These are phyloP conservation scores for Magnolia changhungtana DNA, from an alignment of 164 flowering plant species.

Conservation along the genomic window DNA sequence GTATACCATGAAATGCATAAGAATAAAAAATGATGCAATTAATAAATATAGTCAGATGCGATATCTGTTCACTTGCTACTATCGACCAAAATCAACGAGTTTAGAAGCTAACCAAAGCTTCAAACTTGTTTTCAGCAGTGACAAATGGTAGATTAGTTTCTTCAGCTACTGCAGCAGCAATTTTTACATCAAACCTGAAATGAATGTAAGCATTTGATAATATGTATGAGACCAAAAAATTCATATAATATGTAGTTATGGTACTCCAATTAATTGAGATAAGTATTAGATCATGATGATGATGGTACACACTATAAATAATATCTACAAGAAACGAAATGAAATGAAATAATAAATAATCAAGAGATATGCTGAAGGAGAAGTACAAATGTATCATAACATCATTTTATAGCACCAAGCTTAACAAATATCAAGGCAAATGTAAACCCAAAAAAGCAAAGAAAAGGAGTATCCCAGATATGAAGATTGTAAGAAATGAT, in stretches of 20 bases:
- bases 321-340: not conserved
- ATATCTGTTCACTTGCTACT: not conserved
- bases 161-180: conserved; percentile 96
- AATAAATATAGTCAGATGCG: not conserved
- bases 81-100: not conserved
- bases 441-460: not conserved
- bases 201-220: conserved; percentile 5
- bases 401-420: not conserved
- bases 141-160: conserved; percentile 89
- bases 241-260: too few species aligned
- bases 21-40: not conserved
- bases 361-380: not conserved
- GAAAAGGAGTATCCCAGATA: not conserved
- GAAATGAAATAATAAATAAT: not conserved
- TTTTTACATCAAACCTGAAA: conserved; percentile 90
- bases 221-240: not conserved
- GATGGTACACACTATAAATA: not conserved
- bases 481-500: not conserved
- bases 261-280: not conserved
- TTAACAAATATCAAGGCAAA: not conserved
- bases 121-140: conserved; percentile 98
- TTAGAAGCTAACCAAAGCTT: conserved; percentile 71
- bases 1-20: not conserved
- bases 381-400: not conserved
- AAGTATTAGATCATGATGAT: not conserved